phyloP scores from a whole-genome alignment of 495 filamentous ascomycete genomes.

The Aspergillus sclerotioniger region DNA sequence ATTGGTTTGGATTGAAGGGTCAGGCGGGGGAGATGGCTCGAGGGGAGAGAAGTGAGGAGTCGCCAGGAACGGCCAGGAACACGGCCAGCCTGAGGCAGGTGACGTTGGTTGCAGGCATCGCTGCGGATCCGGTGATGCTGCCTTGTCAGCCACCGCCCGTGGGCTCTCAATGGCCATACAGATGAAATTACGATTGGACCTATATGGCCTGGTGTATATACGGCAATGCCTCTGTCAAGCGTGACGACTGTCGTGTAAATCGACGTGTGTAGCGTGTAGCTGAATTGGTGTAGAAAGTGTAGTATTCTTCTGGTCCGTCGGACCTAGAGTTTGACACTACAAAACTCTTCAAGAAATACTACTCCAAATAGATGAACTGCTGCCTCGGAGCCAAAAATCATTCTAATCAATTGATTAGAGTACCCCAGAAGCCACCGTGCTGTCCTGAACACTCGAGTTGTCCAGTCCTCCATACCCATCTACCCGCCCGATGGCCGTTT shows the following conservation, averaged over 20 bases:
- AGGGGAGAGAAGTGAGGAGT: slow-evolving; percentile 4
- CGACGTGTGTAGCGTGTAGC: too few species aligned
- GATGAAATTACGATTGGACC: not conserved
- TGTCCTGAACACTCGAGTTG: too few species aligned
- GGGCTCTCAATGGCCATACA: not conserved
- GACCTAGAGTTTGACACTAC: too few species aligned
- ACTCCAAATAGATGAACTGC: too few species aligned
- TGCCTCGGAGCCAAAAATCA: too few species aligned
- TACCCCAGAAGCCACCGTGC: too few species aligned
- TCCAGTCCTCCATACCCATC: not conserved
- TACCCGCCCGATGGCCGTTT: not conserved
- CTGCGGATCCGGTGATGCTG: not conserved
- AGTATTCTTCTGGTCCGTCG: too few species aligned
- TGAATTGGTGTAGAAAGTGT: too few species aligned
- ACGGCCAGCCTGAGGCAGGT: not conserved
- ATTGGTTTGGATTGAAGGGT: not conserved
- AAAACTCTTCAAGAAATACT: too few species aligned
- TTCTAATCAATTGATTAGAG: too few species aligned
- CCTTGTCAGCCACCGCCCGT: not conserved
- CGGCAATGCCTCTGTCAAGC: not conserved
- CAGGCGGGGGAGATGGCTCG: slow-evolving; percentile 9
- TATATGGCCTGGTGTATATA: not conserved
- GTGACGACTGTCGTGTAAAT: too few species aligned
- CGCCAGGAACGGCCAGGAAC: slow-evolving; percentile 12
- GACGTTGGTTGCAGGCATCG: not conserved